phyloP scores from a whole-genome alignment of 495 filamentous ascomycete species.

The Talaromyces trachyspermus region DNA sequence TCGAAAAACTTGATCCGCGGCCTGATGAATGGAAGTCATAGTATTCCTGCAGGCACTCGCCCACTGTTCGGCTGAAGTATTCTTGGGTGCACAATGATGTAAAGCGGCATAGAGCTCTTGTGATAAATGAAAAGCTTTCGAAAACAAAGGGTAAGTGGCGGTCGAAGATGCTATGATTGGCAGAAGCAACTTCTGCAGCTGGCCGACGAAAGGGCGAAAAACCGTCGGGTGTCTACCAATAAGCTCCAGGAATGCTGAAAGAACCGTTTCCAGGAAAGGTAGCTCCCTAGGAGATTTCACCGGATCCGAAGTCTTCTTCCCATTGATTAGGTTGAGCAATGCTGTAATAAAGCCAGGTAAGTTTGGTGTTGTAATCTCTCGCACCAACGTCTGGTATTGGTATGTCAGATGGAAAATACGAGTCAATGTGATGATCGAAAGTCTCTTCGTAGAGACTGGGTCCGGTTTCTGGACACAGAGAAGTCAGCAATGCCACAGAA shows the following conservation, averaged over 20 bases:
- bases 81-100: conserved; percentile 69
- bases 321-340: conserved; percentile 60
- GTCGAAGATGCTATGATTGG: conserved; percentile 33
- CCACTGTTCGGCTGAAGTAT: conserved; percentile 68
- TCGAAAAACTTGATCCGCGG: conserved; percentile 67
- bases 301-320: conserved; percentile 12
- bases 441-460: conserved; percentile 59
- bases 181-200: conserved; percentile 54
- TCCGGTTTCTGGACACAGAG: conserved; percentile 64
- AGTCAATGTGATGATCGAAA: conserved; percentile 67
- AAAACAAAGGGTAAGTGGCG: conserved; percentile 31
- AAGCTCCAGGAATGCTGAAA: conserved; percentile 57
- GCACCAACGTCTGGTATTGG: conserved; percentile 69
- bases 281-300: conserved; percentile 24
- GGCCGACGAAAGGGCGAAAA: conserved; percentile 63
- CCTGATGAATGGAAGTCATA: conserved; percentile 55
- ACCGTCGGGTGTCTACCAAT: conserved; percentile 72
- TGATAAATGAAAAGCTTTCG: conserved; percentile 41
- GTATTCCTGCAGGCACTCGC: conserved; percentile 49
- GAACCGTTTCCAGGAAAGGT: conserved; percentile 53
- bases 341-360: conserved; percentile 65
- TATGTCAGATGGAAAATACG: conserved; percentile 77
- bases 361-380: conserved; percentile 80
- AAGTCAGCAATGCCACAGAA: conserved; percentile 6
- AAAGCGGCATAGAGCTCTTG: conserved; percentile 58